Evolutionary conservation across 1,284 basidiomycete species (phyloP).

Genomic region (Vanrija sp.): DNA sequence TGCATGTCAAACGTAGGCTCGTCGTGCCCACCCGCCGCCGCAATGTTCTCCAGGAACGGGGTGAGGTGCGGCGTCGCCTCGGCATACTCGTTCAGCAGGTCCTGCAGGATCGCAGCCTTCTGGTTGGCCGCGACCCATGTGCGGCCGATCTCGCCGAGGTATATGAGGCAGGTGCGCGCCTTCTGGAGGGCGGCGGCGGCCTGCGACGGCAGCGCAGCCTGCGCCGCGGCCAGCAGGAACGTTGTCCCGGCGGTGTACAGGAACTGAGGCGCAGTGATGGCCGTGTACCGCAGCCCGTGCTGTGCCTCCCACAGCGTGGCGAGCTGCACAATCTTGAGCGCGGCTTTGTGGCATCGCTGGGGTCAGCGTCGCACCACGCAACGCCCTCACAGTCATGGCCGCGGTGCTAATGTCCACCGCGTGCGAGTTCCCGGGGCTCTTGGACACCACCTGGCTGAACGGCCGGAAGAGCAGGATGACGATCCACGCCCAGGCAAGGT

Average conservation of each 20-base stretch:
- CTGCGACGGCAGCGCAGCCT: conserved; percentile 6
- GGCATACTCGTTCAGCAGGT: conserved; percentile 6
- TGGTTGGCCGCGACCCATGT: conserved; percentile 11
- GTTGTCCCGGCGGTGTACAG: conserved; percentile 62
- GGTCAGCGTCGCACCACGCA: conserved; percentile 45
- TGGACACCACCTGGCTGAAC: conserved; percentile 40
- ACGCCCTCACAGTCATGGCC: conserved; percentile 10
- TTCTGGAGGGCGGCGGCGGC: conserved; percentile 2
- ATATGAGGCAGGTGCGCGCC: conserved; percentile 4
- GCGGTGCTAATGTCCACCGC: conserved; percentile 1
- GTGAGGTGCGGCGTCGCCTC: conserved; percentile 4
- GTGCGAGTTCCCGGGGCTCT: background rate
- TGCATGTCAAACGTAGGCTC: too few species aligned
- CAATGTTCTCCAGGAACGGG: conserved; percentile 1
- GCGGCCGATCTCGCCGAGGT: conserved; percentile 4
- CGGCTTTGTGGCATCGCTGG: conserved; percentile 60
- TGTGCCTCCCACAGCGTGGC: conserved; percentile 57
- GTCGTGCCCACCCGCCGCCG: background rate
- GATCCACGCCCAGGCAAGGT: conserved; percentile 62
- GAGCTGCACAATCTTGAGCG: conserved; percentile 61
- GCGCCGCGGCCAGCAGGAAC: conserved; percentile 13
- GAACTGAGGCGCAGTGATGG: conserved; percentile 61
- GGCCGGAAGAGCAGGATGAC: conserved; percentile 63
- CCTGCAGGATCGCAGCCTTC: conserved; percentile 9
- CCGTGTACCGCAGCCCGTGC: conserved; percentile 60